Percentiles rank a stretch among this genome's conserved stretches.
Conservation (phyloP, 2,329 filamentous ascomycete species). For the Camptophora hylomeconis region DNA sequence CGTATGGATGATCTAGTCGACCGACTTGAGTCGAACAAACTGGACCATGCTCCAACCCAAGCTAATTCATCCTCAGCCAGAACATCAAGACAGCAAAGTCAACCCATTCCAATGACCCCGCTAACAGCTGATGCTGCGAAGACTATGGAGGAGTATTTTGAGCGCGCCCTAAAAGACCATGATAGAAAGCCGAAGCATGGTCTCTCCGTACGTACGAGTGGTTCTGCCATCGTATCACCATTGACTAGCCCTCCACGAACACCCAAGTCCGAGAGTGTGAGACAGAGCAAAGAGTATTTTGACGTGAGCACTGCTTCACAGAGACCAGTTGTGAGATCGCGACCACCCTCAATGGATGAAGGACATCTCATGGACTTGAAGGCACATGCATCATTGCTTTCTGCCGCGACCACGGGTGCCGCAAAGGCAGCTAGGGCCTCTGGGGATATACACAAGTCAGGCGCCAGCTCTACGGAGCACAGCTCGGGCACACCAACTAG, state of each 20-base stretch:
- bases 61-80: no score
- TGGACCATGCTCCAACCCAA: no score
- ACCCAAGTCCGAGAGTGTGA: slow-evolving; percentile 9
- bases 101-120: slow-evolving; percentile 5
- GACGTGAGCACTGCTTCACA: slow-evolving; percentile 8
- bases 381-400: slow-evolving; percentile 13
- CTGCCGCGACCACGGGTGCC: slow-evolving; percentile 13
- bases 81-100: no score
- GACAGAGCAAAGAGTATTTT: slow-evolving; percentile 10
- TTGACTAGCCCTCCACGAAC: slow-evolving; percentile 17
- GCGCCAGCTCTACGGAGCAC: slow-evolving; percentile 2
- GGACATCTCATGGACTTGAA: slow-evolving; percentile 13
- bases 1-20: slow-evolving; percentile 2
- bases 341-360: slow-evolving; percentile 13
- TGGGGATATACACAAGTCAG: slow-evolving; percentile 6
- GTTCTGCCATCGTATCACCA: slow-evolving; percentile 17
- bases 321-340: slow-evolving; percentile 9
- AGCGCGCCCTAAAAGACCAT: slow-evolving; percentile 12
- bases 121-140: slow-evolving; percentile 9
- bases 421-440: slow-evolving; percentile 13
- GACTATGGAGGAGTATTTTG: slow-evolving; percentile 14
- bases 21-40: no score
- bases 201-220: no score
- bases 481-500: slow-evolving; percentile 2
- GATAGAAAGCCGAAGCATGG: slow-evolving; percentile 11